These are phyloP conservation scores for Carex arenaria DNA, from an alignment of 202 grass and related monocot genomes.

Conservation along the genomic window DNA sequence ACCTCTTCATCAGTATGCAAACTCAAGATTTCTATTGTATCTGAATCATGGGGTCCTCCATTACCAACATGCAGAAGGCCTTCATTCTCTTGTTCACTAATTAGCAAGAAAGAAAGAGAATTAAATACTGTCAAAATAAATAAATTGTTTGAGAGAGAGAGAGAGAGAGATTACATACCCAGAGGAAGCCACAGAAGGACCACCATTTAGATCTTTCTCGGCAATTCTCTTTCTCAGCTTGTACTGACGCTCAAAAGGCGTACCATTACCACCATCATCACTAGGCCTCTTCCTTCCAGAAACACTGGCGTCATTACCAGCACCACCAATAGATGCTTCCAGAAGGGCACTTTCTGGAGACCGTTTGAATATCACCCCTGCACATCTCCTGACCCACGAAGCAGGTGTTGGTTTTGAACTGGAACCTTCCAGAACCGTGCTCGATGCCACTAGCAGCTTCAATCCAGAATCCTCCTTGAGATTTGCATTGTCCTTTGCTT, in stretches of 20 bases:
- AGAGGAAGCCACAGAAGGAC: not conserved
- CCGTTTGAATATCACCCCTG: constrained; percentile 64
- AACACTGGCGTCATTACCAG: not conserved
- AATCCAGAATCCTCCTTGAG: constrained; percentile 31
- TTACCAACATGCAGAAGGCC: constrained; percentile 27
- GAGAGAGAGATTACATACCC: constrained; percentile 4
- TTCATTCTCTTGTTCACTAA: constrained; percentile 36
- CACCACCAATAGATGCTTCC: not conserved
- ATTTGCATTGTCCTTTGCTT: constrained; percentile 32
- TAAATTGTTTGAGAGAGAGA: not conserved
- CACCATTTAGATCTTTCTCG: not conserved
- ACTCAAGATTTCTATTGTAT: constrained; percentile 9
- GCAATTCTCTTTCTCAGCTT: constrained; percentile 21
- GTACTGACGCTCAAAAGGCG: constrained; percentile 8
- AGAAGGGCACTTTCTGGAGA: constrained; percentile 31
- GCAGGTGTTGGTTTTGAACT: constrained; percentile 41
- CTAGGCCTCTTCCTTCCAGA: constrained; percentile 37
- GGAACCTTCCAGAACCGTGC: constrained; percentile 28
- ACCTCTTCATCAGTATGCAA: not conserved
- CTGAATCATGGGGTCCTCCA: constrained; percentile 26
- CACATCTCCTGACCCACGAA: constrained; percentile 76
- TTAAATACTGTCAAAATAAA: constrained; percentile 15
- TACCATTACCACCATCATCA: constrained; percentile 29
- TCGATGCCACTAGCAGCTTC: constrained; percentile 35
- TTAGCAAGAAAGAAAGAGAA: constrained; percentile 13